Percentiles rank a stretch among this genome's conserved stretches.
Evolutionary conservation across 768 basidiomycete genomes (phyloP).

Genomic region (Psilocybe azurescens): DNA sequence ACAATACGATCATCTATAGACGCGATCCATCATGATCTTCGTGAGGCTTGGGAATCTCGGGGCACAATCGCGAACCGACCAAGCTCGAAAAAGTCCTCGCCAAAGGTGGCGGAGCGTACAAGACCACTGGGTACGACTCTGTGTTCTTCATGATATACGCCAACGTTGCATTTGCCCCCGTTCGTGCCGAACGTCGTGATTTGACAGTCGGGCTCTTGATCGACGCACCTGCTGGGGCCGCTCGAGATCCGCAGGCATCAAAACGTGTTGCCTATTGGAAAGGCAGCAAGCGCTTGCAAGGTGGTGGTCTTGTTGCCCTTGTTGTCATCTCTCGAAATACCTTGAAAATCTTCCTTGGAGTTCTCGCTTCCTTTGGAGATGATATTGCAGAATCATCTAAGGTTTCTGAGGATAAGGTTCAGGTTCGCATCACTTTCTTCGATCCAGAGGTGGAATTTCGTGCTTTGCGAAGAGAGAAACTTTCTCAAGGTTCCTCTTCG

Average conservation of each 20-base stretch:
- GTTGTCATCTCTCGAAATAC: slow-evolving; percentile 42
- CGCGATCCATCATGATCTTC: slow-evolving; percentile 47
- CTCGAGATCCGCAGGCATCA: slow-evolving; percentile 43
- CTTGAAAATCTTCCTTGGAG: slow-evolving; percentile 56
- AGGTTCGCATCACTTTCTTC: slow-evolving; percentile 64
- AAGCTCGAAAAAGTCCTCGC: slow-evolving; percentile 47
- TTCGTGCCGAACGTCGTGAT: slow-evolving; percentile 54
- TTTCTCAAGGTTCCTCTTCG: slow-evolving; percentile 21
- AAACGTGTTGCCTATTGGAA: slow-evolving; percentile 66
- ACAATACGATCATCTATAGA: slow-evolving; percentile 56
- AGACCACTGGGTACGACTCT: slow-evolving; percentile 55
- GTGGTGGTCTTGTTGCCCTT: slow-evolving; percentile 72
- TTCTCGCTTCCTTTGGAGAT: slow-evolving; percentile 42
- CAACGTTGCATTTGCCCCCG: slow-evolving; percentile 47
- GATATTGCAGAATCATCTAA: slow-evolving; percentile 56
- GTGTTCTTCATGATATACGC: slow-evolving; percentile 70
- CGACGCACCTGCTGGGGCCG: slow-evolving; percentile 60
- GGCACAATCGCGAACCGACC: slow-evolving; percentile 28
- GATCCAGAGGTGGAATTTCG: slow-evolving; percentile 61
- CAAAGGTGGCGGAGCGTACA: slow-evolving; percentile 52
- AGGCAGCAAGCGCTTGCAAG: slow-evolving; percentile 58
- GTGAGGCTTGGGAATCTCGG: slow-evolving; percentile 8
- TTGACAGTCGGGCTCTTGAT: slow-evolving; percentile 52
- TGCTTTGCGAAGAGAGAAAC: slow-evolving; percentile 32
- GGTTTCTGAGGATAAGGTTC: slow-evolving; percentile 36